Evolutionary conservation across 371 early-diverging fungal species (phyloP).

Genomic region (Mucor mucedo): DNA sequence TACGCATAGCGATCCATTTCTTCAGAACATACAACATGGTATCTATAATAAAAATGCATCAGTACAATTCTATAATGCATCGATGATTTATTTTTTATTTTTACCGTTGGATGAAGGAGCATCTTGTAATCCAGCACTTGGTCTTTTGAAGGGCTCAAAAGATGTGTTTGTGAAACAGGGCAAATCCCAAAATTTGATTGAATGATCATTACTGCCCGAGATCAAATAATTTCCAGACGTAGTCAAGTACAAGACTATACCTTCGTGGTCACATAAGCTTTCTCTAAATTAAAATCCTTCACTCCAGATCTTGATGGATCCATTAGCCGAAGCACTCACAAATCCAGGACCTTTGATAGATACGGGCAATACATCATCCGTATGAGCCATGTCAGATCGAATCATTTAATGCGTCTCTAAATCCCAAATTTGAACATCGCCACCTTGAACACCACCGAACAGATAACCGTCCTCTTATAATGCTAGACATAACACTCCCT

Average conservation of each 20-base stretch:
- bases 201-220: slow-evolving; percentile 73
- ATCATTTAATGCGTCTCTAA: slow-evolving; percentile 78
- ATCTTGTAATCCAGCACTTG: slow-evolving; percentile 15
- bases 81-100: too few species aligned
- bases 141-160: slow-evolving; percentile 38
- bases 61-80: too few species aligned
- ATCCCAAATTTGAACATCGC: slow-evolving; percentile 80
- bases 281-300: slow-evolving; percentile 68
- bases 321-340: slow-evolving; percentile 79
- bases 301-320: slow-evolving; percentile 73
- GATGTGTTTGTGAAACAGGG: slow-evolving; percentile 16
- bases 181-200: slow-evolving; percentile 64
- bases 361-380: slow-evolving; percentile 74
- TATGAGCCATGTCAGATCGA: slow-evolving; percentile 68
- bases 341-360: slow-evolving; percentile 54
- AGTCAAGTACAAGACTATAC: slow-evolving; percentile 69
- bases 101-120: slow-evolving; percentile 32
- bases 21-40: slow-evolving; percentile 70
- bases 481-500: slow-evolving; percentile 66
- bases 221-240: slow-evolving; percentile 60
- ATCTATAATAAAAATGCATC: too few species aligned
- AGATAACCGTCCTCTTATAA: slow-evolving; percentile 71
- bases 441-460: slow-evolving; percentile 81
- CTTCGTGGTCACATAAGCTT: slow-evolving; percentile 65
- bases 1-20: slow-evolving; percentile 75